These are phyloP conservation scores for Lactifluus pinguis DNA, from an alignment of 768 basidiomycete species.

Conservation along the genomic window DNA sequence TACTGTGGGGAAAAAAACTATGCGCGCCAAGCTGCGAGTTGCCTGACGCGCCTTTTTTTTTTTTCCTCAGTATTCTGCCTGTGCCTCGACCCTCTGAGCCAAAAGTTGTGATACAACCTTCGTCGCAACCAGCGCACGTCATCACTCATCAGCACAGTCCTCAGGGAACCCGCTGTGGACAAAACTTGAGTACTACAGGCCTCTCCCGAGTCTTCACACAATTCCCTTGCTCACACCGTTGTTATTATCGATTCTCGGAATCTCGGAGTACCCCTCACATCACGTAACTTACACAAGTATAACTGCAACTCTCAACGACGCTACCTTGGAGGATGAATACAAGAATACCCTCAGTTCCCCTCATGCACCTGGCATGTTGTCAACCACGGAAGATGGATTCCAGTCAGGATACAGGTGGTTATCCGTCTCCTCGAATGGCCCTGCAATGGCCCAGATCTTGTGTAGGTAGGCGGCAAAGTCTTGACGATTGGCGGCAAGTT, in stretches of 20 bases:
- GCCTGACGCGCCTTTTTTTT: no score
- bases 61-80: no score
- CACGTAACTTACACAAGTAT: neutral
- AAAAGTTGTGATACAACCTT: no score
- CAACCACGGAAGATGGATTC: constrained; percentile 18
- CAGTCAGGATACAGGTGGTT: constrained; percentile 19
- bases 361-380: neutral
- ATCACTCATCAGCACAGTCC: no score
- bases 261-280: neutral
- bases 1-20: no score
- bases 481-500: constrained; percentile 2
- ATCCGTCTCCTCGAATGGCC: neutral
- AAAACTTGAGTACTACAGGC: neutral
- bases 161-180: neutral
- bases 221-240: neutral
- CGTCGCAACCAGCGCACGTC: no score
- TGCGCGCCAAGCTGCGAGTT: no score
- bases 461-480: neutral
- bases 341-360: neutral
- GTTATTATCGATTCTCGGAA: neutral
- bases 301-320: neutral
- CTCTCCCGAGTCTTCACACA: neutral
- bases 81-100: no score
- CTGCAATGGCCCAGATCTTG: constrained; percentile 4
- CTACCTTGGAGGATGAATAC: neutral